Conservation (phyloP, 2,329 filamentous ascomycete species). For the Fusarium tricinctum region DNA sequence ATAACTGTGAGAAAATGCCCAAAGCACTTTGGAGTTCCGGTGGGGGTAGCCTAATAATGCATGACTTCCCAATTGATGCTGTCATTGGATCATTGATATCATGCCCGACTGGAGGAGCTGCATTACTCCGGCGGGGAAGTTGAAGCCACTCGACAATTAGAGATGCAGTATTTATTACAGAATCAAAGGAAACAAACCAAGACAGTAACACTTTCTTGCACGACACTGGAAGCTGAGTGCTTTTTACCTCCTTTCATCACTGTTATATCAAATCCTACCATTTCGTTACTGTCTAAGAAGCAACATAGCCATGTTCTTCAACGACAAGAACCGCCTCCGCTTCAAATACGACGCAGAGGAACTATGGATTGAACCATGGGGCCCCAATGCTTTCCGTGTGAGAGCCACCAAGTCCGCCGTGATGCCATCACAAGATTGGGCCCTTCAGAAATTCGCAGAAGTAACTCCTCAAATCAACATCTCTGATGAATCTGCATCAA, state of each 20-base stretch:
- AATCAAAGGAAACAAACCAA: background rate
- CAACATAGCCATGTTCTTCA: conserved; percentile 17
- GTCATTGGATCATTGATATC: conserved; percentile 15
- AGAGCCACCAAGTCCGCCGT: conserved; percentile 12
- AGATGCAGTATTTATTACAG: conserved; percentile 9
- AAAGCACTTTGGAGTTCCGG: conserved; percentile 1
- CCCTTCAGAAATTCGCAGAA: conserved; percentile 9
- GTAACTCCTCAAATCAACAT: conserved; percentile 12
- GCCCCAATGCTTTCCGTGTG: conserved; percentile 19
- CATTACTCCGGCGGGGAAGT: conserved; percentile 29
- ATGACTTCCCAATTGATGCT: background rate
- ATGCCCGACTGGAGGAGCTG: conserved; percentile 20
- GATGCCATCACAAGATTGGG: conserved; percentile 22
- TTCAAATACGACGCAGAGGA: conserved; percentile 25
- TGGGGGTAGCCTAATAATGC: conserved; percentile 6
- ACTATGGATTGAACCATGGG: conserved; percentile 28
- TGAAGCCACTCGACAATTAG: conserved; percentile 13
- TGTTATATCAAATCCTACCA: background rate
- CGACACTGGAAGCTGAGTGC: background rate
- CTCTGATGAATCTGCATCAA: conserved; percentile 6
- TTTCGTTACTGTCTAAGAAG: background rate
- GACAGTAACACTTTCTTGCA: background rate
- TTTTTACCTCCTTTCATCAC: background rate
- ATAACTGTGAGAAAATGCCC: background rate
- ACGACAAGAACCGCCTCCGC: conserved; percentile 21